Conservation (phyloP, 2,329 filamentous ascomycete genomes). For the Venturia aucupariae region DNA sequence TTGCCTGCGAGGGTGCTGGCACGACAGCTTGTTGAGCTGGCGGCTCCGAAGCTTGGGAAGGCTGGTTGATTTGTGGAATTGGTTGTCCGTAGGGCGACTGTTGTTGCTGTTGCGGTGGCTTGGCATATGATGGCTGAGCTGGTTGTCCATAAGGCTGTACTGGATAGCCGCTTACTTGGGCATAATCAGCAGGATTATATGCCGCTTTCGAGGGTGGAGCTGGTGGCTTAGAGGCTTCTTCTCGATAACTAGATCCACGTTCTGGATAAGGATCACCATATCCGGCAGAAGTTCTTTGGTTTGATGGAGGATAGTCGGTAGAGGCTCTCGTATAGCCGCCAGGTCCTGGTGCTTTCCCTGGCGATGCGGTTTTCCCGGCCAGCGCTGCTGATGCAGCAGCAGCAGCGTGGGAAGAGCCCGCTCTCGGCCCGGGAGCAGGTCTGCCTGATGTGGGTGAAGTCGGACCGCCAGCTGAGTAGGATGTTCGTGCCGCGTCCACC, state of each 20-base stretch:
- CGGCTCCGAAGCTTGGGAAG: constrained; percentile 34
- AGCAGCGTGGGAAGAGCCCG: constrained; percentile 17
- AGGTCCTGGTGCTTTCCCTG: constrained; percentile 13
- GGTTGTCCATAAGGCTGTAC: constrained; percentile 8
- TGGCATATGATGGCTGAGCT: constrained; percentile 3
- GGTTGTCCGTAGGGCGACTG: constrained; percentile 15
- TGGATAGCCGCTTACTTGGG: constrained; percentile 29
- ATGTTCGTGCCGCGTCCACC: constrained; percentile 38
- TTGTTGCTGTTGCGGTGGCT: constrained; percentile 10
- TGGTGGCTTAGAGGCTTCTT: constrained; percentile 23
- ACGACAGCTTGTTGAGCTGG: constrained; percentile 32
- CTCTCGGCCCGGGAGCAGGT: constrained; percentile 10
- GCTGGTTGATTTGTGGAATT: constrained; percentile 39
- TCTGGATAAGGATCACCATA: constrained; percentile 13
- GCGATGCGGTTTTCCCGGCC: constrained; percentile 15
- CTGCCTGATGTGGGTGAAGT: constrained; percentile 17
- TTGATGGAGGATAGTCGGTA: constrained; percentile 31
- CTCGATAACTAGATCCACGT: constrained; percentile 6
- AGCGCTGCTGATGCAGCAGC: constrained; percentile 19
- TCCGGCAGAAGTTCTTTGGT: background rate
- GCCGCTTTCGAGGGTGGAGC: constrained; percentile 31
- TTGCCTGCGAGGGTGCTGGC: constrained; percentile 40
- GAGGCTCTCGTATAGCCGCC: constrained; percentile 34
- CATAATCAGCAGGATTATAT: constrained; percentile 74
- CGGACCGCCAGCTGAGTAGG: constrained; percentile 25